Base-by-base conservation (phyloP, 345 rosid species). In the Moricandia arvensis region DNA sequence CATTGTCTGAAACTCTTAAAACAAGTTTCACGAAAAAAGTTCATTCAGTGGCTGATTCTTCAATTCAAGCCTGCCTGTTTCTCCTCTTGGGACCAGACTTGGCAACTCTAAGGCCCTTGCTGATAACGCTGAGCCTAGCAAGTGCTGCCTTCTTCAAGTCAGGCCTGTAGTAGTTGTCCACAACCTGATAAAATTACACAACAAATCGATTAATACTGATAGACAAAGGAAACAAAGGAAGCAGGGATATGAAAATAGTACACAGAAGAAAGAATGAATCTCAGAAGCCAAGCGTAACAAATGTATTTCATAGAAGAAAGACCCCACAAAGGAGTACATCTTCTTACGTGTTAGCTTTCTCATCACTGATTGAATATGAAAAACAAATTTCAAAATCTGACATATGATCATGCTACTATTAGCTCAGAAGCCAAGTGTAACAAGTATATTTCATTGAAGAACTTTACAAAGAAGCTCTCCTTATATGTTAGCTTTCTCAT, bases 31-130 rank as follows among this genome's bases (percentile, higher is more conserved):
- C 12, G 49, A 4, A 43, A 43, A 43, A 43, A 12, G 49, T 12
- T 43, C 57, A 12, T 66, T 54, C n/a, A n/a, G n/a, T n/a, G n/a
- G n/a, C n/a, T n/a, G n/a, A n/a, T n/a, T n/a, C n/a, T 63, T 72
- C 65, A 77, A 27, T 53, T 66, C 76, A 78, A 24, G 85, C 79
- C 68, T 87, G 93, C 18, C 91, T 86, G 82, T 82, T 88, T 73
- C 86, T 86, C 80, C 85, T 87, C 87, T 86, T 87, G 68, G 81
- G 86, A 10, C 91, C 96, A 16, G 89, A 85, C 62, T 88, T 90
- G n/a, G 90, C 68, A 3, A 88, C 91, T 80, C 55, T 49, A 15
- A 49, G 55, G 2, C 55, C 55, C 16, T 49, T 49, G 24, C 55
- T 49, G 4, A 49, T 49, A 0, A 49, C 55, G 24, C 55, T 49